These are phyloP conservation scores for Salix arbutifolia DNA, from an alignment of 345 rosid species.

Conservation along the genomic window DNA sequence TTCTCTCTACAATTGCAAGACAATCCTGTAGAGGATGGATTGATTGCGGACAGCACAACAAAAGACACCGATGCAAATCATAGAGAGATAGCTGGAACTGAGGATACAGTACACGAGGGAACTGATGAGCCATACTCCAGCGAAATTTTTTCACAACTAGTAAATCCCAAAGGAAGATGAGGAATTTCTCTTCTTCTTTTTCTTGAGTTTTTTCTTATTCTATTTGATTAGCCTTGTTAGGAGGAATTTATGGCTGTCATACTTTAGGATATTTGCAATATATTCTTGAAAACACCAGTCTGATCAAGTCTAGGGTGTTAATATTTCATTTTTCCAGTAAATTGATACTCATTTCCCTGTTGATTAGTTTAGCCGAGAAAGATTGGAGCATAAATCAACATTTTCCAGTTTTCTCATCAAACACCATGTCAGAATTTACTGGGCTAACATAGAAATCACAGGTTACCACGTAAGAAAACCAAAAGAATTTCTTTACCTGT, in stretches of 20 bases:
- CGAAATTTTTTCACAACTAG: constrained; percentile 33
- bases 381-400: not conserved
- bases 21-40: constrained; percentile 19
- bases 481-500: too few species aligned
- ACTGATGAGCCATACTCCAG: constrained; percentile 5
- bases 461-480: not conserved
- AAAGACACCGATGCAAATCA: constrained; percentile 11
- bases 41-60: constrained; percentile 7
- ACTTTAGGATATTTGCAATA: not conserved
- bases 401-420: not conserved
- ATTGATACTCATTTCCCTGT: too few species aligned
- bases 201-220: not conserved
- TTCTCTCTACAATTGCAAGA: constrained; percentile 26
- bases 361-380: not conserved
- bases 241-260: not conserved
- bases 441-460: not conserved
- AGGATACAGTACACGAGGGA: constrained; percentile 23
- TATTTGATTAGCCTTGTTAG: not conserved
- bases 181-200: not conserved
- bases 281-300: not conserved
- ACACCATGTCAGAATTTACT: not conserved
- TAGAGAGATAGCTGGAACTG: constrained; percentile 4
- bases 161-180: constrained; percentile 44
- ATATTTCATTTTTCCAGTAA: not conserved
- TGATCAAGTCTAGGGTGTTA: not conserved